phyloP scores from a whole-genome alignment of 352 stramenopile species.

The Phytophthora vignae region DNA sequence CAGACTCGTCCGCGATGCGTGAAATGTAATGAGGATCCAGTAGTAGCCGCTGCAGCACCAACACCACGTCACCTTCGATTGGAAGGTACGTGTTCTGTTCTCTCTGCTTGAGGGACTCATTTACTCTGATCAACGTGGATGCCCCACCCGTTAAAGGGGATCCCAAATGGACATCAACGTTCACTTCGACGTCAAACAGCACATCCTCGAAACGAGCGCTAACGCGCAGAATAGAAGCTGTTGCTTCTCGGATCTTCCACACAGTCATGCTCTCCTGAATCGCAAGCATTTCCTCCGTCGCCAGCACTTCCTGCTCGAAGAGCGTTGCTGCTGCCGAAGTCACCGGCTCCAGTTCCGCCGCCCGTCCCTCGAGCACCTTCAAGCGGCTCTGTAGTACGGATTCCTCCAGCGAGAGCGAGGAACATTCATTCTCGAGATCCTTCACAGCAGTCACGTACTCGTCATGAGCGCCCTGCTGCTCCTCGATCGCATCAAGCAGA shows the following conservation, averaged over 20 bases:
- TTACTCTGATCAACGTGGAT: slow-evolving; percentile 38
- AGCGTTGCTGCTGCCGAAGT: slow-evolving; percentile 35
- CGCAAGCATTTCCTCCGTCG: slow-evolving; percentile 55
- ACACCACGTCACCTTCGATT: slow-evolving; percentile 53
- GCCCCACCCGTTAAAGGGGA: slow-evolving; percentile 15
- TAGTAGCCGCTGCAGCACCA: slow-evolving; percentile 60
- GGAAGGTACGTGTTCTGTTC: slow-evolving; percentile 48
- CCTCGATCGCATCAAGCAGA: slow-evolving; percentile 80
- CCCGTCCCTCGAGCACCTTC: slow-evolving; percentile 60
- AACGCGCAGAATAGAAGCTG: slow-evolving; percentile 50
- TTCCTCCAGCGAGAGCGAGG: slow-evolving; percentile 69
- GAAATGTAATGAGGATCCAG: slow-evolving; percentile 51
- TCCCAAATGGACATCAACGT: slow-evolving; percentile 43
- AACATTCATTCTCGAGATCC: slow-evolving; percentile 63
- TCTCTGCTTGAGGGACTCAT: slow-evolving; percentile 42
- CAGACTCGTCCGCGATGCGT: slow-evolving; percentile 37
- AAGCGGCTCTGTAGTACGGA: slow-evolving; percentile 71
- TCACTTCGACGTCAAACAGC: slow-evolving; percentile 53
- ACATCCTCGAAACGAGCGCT: slow-evolving; percentile 60
- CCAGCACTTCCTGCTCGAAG: slow-evolving; percentile 53
- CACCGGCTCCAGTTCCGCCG: slow-evolving; percentile 55
- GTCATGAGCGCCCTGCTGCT: slow-evolving; percentile 71
- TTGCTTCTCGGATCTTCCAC: slow-evolving; percentile 61
- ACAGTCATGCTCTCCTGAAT: slow-evolving; percentile 63
- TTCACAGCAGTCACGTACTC: slow-evolving; percentile 71